A percentile compares a stretch with the other conserved stretches of the same genome.
Evolutionary conservation across 345 rosid species (phyloP).

Genomic region (Eucalyptus camaldulensis): DNA sequence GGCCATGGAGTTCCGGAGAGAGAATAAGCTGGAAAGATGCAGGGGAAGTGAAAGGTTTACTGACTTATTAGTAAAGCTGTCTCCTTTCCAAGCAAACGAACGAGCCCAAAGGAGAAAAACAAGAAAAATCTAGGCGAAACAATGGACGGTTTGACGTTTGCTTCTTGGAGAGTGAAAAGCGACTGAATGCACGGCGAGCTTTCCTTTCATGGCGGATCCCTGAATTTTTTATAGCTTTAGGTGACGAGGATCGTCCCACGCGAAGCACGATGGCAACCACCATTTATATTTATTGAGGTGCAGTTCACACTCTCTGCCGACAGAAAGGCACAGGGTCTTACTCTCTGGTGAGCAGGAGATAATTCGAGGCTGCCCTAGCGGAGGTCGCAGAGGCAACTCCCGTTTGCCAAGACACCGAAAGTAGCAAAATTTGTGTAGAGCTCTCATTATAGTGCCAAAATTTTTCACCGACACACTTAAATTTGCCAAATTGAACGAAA

Average conservation of each 20-base stretch:
- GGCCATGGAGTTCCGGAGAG: neutral
- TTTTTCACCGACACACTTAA: too few relatives aligned
- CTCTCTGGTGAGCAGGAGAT: too few relatives aligned
- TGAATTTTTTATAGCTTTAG: neutral
- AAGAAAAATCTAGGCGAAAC: neutral
- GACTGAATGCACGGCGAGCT: neutral
- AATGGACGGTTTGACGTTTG: neutral
- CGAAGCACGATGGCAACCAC: too few relatives aligned
- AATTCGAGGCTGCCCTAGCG: too few relatives aligned
- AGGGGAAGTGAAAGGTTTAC: neutral
- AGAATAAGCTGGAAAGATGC: neutral
- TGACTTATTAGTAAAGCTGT: neutral
- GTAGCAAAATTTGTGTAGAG: too few relatives aligned
- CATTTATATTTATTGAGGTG: too few relatives aligned
- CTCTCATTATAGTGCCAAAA: too few relatives aligned
- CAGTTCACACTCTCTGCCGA: too few relatives aligned
- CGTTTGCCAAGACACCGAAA: rapidly evolving
- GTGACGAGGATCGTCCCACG: neutral
- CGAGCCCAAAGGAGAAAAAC: neutral
- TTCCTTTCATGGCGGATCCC: neutral
- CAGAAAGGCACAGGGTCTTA: too few relatives aligned
- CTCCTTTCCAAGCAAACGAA: neutral
- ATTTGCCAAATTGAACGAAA: too few relatives aligned
- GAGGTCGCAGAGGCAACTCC: too few relatives aligned
- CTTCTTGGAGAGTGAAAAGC: neutral